phyloP scores from a whole-genome alignment of 352 stramenopile genomes.

The Pythium pectinolyticum region DNA sequence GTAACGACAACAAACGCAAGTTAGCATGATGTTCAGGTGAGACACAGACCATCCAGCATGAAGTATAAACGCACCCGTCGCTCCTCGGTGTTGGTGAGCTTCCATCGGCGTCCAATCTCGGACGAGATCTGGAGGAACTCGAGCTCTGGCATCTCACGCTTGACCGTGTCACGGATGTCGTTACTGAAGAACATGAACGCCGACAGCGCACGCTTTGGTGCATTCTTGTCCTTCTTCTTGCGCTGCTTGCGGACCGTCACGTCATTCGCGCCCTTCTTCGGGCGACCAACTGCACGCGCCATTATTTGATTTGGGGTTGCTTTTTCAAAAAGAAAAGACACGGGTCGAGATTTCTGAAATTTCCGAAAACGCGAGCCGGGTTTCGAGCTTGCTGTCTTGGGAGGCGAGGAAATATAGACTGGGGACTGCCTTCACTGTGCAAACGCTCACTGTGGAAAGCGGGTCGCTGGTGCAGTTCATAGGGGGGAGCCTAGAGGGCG shows the following conservation, averaged over 20 bases:
- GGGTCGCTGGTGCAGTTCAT: neutral
- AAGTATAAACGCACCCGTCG: conserved; percentile 35
- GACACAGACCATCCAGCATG: too few relatives aligned
- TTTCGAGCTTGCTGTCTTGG: conserved; percentile 42
- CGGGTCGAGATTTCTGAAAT: conserved; percentile 31
- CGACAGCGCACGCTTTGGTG: conserved; percentile 86
- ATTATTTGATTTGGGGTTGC: conserved; percentile 40
- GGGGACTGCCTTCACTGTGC: conserved; percentile 35
- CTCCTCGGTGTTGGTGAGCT: conserved; percentile 65
- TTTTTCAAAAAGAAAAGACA: conserved; percentile 23
- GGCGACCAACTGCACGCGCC: conserved; percentile 62
- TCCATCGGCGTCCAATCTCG: conserved; percentile 86
- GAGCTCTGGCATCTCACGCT: conserved; percentile 86
- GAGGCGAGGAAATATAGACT: conserved; percentile 64
- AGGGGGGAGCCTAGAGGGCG: conserved; percentile 11
- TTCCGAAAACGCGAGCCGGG: conserved; percentile 30
- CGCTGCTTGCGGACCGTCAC: conserved; percentile 73
- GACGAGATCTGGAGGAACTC: conserved; percentile 85
- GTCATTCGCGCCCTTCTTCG: conserved; percentile 65
- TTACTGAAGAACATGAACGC: conserved; percentile 93
- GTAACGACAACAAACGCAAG: conserved; percentile 7
- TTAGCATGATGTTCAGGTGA: conserved; percentile 1
- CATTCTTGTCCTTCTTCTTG: conserved; percentile 93
- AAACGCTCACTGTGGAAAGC: conserved; percentile 29
- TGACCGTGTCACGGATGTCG: conserved; percentile 87